A percentile compares a stretch with the other conserved stretches of the same genome.
Conservation (phyloP, 768 basidiomycete species). For the Boletus reticulatus region DNA sequence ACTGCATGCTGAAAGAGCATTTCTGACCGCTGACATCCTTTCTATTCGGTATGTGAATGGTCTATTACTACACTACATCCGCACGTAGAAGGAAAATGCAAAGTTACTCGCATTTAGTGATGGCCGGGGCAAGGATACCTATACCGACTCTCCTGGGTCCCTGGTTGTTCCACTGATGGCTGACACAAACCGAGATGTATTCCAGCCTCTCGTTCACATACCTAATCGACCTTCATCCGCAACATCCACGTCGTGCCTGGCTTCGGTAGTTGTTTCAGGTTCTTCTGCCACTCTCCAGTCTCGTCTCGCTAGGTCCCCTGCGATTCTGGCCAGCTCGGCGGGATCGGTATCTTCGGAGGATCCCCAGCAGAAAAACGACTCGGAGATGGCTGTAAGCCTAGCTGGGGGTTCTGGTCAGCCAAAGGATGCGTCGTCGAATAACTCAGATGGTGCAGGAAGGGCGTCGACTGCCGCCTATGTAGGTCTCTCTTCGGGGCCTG, state of each 20-base stretch:
- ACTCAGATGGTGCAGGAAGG: background rate
- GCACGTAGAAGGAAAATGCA: background rate
- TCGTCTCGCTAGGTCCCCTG: background rate
- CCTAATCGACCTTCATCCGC: background rate
- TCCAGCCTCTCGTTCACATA: background rate
- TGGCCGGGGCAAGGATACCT: background rate
- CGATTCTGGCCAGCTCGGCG: background rate
- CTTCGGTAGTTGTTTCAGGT: background rate
- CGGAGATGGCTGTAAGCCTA: background rate
- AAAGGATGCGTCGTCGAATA: background rate
- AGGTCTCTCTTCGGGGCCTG: background rate
- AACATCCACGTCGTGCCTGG: conserved; percentile 2
- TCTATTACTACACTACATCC: background rate
- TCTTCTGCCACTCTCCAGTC: background rate
- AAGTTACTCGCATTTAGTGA: background rate
- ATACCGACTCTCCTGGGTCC: background rate
- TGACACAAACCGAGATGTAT: conserved; percentile 1
- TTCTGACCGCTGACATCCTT: background rate
- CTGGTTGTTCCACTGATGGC: background rate
- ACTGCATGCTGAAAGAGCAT: background rate
- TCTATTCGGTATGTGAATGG: background rate
- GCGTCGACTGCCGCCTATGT: background rate
- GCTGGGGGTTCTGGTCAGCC: background rate
- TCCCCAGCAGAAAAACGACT: background rate
- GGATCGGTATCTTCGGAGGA: conserved; percentile 4